phyloP scores from a whole-genome alignment of 176 grass and related monocot species.

The Puya raimondii region DNA sequence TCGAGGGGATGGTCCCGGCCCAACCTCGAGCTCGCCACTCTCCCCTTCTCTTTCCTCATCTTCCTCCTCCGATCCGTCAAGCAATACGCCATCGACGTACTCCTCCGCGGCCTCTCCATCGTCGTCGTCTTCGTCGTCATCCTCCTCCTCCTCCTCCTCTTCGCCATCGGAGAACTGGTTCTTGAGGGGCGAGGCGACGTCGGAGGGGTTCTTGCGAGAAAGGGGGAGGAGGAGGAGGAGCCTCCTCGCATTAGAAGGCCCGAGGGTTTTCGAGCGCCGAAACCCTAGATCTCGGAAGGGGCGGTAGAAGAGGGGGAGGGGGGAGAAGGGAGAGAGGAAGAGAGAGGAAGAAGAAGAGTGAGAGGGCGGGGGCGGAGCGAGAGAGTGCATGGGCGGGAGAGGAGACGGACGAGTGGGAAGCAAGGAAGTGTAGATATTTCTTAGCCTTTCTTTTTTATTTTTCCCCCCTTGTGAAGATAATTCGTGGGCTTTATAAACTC shows the following conservation, averaged over 20 bases:
- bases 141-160: conserved; percentile 29
- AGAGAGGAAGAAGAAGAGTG: not conserved
- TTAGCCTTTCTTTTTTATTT: too few relatives aligned
- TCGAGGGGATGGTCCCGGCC: not conserved
- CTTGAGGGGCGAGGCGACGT: conserved; percentile 29
- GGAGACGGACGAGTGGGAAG: not conserved
- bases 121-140: conserved; percentile 30
- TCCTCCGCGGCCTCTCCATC: conserved; percentile 24
- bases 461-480: too few relatives aligned
- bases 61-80: conserved; percentile 8
- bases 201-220: conserved; percentile 4
- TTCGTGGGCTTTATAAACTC: too few relatives aligned
- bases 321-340: not conserved
- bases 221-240: not conserved
- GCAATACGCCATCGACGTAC: conserved; percentile 11
- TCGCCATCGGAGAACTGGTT: conserved; percentile 30
- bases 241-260: not conserved
- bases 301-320: not conserved
- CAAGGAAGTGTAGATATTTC: not conserved
- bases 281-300: conserved; percentile 6
- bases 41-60: conserved; percentile 18
- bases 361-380: not conserved
- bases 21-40: conserved; percentile 12
- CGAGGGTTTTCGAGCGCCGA: not conserved
- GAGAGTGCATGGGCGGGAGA: conserved; percentile 11